Conservation (phyloP, 768 basidiomycete genomes). For the Hygrophorus pudorinus region DNA sequence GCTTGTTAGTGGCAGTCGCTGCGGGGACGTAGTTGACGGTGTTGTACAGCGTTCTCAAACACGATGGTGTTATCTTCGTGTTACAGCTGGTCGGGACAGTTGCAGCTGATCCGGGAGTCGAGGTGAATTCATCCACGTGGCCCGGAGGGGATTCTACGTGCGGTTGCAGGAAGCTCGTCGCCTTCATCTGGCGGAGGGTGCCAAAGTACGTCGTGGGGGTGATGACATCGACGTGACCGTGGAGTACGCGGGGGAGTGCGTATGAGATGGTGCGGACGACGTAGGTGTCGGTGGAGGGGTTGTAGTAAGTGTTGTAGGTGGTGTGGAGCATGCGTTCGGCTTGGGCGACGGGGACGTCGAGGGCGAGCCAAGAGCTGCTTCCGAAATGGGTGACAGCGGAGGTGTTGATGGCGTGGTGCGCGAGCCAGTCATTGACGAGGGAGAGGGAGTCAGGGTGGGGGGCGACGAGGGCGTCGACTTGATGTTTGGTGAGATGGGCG, state of each 20-base stretch:
- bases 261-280: slow-evolving; percentile 56
- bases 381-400: slow-evolving; percentile 38
- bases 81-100: slow-evolving; percentile 26
- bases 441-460: slow-evolving; percentile 48
- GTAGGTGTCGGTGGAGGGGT: slow-evolving; percentile 15
- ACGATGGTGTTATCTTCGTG: slow-evolving; percentile 29
- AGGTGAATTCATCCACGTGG: not conserved
- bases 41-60: slow-evolving; percentile 33
- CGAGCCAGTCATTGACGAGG: slow-evolving; percentile 52
- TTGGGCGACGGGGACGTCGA: slow-evolving; percentile 44
- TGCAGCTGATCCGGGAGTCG: slow-evolving; percentile 2
- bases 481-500: slow-evolving; percentile 49
- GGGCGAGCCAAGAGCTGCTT: slow-evolving; percentile 57
- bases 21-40: slow-evolving; percentile 21
- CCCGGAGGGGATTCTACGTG: slow-evolving; percentile 16
- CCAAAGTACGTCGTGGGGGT: slow-evolving; percentile 65
- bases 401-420: slow-evolving; percentile 39
- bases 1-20: slow-evolving; percentile 22
- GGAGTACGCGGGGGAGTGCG: slow-evolving; percentile 47
- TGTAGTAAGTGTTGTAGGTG: slow-evolving; percentile 15
- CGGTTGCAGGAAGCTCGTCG: slow-evolving; percentile 27
- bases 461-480: slow-evolving; percentile 52
- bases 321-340: slow-evolving; percentile 65
- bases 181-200: slow-evolving; percentile 22
- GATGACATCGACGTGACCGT: slow-evolving; percentile 53